phyloP scores from a whole-genome alignment of 1,139 yeast species.

The Suhomyces bokatorum region DNA sequence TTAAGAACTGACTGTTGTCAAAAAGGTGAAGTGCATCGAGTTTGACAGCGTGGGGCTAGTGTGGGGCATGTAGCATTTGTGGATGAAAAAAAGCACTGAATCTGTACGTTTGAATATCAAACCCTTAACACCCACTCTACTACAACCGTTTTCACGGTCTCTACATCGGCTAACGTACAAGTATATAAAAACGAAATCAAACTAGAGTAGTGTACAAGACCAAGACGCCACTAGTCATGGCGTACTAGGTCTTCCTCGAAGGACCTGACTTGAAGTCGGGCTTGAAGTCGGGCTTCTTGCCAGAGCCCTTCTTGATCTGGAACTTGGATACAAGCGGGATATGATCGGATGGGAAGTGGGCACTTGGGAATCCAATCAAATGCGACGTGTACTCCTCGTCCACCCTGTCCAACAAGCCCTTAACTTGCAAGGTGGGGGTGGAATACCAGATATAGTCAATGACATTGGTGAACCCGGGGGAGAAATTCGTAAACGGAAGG shows the following conservation, averaged over 20 bases:
- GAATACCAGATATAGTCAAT: conserved; percentile 97
- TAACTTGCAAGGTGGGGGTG: conserved; percentile 72
- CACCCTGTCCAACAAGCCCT: conserved; percentile 81
- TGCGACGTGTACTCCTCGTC: conserved; percentile 75
- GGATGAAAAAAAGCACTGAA: no score
- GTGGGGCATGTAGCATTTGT: no score
- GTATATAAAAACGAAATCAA: conserved; percentile 8
- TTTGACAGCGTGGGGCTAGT: no score
- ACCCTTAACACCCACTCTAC: no score
- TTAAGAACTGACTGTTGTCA: no score
- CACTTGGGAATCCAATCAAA: conserved; percentile 91
- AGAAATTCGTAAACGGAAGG: conserved; percentile 88
- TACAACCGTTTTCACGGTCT: background rate
- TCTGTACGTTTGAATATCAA: no score
- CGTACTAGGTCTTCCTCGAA: conserved; percentile 47
- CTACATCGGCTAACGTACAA: conserved; percentile 4
- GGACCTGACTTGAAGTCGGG: conserved; percentile 54
- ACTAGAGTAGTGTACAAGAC: conserved; percentile 11
- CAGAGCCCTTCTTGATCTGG: conserved; percentile 56
- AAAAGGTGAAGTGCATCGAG: no score
- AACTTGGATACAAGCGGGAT: conserved; percentile 79
- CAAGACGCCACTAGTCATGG: conserved; percentile 1
- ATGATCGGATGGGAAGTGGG: conserved; percentile 93
- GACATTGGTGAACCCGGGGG: conserved; percentile 90
- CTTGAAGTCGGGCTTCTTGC: conserved; percentile 46